These are phyloP conservation scores for Leucocoprinus leucothites DNA, from an alignment of 768 basidiomycete genomes.

Conservation along the genomic window DNA sequence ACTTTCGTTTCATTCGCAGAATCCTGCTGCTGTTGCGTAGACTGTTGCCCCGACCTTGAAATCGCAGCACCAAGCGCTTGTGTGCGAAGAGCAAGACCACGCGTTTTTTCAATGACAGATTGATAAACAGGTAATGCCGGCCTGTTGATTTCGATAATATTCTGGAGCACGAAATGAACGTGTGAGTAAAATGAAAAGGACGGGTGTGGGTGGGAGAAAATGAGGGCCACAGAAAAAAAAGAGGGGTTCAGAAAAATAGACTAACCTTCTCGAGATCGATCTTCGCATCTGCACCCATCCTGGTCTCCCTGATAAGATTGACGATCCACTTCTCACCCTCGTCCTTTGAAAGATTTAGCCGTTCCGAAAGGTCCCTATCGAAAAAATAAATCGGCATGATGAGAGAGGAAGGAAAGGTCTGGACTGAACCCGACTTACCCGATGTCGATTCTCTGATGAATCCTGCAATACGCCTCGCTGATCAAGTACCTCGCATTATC, in stretches of 20 bases:
- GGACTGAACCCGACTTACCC: constrained; percentile 40
- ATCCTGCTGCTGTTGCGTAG: constrained; percentile 8
- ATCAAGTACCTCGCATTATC: constrained; percentile 96
- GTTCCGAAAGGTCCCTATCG: constrained; percentile 82
- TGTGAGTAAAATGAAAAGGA: too few relatives aligned
- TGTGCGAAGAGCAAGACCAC: constrained; percentile 86
- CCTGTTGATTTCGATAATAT: constrained; percentile 94
- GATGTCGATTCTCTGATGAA: constrained; percentile 91
- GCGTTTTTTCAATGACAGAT: constrained; percentile 92
- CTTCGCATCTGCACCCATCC: constrained; percentile 96
- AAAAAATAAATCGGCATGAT: neutral
- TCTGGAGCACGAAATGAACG: constrained; percentile 41
- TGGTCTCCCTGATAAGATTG: constrained; percentile 95
- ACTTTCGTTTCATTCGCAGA: constrained; percentile 3
- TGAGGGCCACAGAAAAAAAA: neutral
- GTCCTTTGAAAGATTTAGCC: constrained; percentile 88
- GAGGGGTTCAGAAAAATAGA: neutral
- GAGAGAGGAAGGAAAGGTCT: neutral
- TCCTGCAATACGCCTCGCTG: constrained; percentile 96
- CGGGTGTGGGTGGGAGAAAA: neutral
- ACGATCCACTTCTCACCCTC: constrained; percentile 99
- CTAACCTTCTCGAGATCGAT: constrained; percentile 93
- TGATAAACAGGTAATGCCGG: constrained; percentile 90
- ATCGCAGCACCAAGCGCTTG: constrained; percentile 83
- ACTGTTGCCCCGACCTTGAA: constrained; percentile 30